Percentiles rank a stretch among this genome's conserved stretches.
phyloP scores from a whole-genome alignment of 495 filamentous ascomycete species.

The Xylaria telfairii region DNA sequence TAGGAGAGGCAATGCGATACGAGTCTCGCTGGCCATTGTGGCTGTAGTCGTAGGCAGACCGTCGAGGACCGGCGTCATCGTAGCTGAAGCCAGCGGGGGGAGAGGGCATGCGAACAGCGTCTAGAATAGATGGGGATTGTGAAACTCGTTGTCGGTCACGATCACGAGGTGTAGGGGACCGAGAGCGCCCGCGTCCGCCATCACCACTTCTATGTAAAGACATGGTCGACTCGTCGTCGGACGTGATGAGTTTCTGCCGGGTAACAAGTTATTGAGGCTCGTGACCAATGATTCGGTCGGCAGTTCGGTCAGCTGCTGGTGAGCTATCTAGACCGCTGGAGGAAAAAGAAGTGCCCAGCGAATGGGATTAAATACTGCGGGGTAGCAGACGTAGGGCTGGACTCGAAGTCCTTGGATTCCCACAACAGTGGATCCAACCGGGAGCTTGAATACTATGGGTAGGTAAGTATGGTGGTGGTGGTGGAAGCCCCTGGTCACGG shows the following conservation, averaged over 20 bases:
- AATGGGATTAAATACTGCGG: slow-evolving; percentile 28
- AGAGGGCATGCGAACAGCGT: slow-evolving; percentile 57
- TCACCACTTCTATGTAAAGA: slow-evolving; percentile 62
- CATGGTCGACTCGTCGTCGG: slow-evolving; percentile 28
- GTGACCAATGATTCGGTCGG: slow-evolving; percentile 4
- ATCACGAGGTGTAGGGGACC: slow-evolving; percentile 57
- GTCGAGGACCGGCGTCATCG: slow-evolving; percentile 36
- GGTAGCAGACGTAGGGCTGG: slow-evolving; percentile 24
- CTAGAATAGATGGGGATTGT: slow-evolving; percentile 44
- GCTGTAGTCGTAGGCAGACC: slow-evolving; percentile 38
- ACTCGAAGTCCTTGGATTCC: slow-evolving; percentile 12
- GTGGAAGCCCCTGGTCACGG: slow-evolving; percentile 17
- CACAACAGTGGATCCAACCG: slow-evolving; percentile 18
- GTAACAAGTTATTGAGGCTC: slow-evolving; percentile 13
- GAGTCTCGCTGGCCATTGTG: slow-evolving; percentile 38
- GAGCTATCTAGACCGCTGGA: slow-evolving; percentile 7
- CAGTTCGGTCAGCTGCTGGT: background rate
- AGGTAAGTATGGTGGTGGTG: too few species aligned
- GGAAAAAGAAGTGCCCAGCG: slow-evolving; percentile 8
- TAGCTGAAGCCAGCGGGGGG: slow-evolving; percentile 43
- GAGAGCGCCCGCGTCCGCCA: slow-evolving; percentile 66
- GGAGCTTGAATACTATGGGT: slow-evolving; percentile 8
- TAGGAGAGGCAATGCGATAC: slow-evolving; percentile 47
- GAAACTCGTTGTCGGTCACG: slow-evolving; percentile 51
- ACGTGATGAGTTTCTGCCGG: background rate